phyloP scores from a whole-genome alignment of 2,329 filamentous ascomycete genomes.

The Verruconis gallopava region DNA sequence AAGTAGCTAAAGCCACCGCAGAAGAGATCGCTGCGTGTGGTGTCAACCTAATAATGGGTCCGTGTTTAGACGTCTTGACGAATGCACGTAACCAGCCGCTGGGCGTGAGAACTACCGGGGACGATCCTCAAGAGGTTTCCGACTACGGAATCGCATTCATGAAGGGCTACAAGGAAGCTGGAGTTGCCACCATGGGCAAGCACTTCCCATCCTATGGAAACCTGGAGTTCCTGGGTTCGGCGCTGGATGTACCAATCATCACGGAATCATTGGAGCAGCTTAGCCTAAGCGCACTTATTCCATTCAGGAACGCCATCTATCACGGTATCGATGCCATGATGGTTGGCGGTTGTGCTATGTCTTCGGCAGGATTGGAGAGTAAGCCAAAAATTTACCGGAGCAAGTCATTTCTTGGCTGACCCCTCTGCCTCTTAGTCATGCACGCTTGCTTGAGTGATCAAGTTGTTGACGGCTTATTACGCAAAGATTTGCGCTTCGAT shows the following conservation, averaged over 20 bases:
- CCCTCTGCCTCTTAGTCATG: constrained; percentile 59
- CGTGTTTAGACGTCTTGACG: constrained; percentile 84
- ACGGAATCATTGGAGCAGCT: constrained; percentile 88
- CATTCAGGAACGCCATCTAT: constrained; percentile 79
- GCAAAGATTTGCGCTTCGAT: constrained; percentile 79
- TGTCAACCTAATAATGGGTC: constrained; percentile 90
- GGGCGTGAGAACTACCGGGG: constrained; percentile 77
- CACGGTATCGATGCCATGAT: constrained; percentile 89
- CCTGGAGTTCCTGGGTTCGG: constrained; percentile 82
- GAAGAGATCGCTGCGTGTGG: constrained; percentile 86
- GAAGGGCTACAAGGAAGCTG: constrained; percentile 84
- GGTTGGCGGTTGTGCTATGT: constrained; percentile 86
- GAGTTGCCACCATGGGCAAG: constrained; percentile 80
- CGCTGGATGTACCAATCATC: constrained; percentile 85
- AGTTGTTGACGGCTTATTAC: constrained; percentile 77
- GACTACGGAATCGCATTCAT: constrained; percentile 84
- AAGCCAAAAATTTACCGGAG: background rate
- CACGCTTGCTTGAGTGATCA: constrained; percentile 89
- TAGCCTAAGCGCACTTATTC: constrained; percentile 79
- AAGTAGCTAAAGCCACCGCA: constrained; percentile 84
- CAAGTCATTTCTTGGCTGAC: too few relatives aligned
- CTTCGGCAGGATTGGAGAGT: constrained; percentile 70
- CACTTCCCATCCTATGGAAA: constrained; percentile 96
- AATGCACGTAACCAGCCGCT: constrained; percentile 85
- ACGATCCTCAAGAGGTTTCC: constrained; percentile 90